These are phyloP conservation scores for Fusarium oxysporum DNA, from an alignment of 2,329 filamentous ascomycete genomes.

Conservation along the genomic window DNA sequence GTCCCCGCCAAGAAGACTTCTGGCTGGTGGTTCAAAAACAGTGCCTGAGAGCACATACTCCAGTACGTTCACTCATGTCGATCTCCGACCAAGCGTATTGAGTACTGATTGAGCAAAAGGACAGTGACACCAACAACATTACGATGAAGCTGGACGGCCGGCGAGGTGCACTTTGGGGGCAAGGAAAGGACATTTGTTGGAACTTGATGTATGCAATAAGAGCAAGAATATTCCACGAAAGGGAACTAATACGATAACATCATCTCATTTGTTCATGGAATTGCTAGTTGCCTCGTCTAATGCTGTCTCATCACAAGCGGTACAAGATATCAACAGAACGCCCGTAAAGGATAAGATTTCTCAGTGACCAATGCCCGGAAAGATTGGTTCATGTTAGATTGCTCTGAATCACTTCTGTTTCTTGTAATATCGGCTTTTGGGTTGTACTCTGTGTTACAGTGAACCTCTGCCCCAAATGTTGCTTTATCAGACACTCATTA, in stretches of 20 bases:
- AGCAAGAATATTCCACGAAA: not conserved
- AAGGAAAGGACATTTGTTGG: conserved; percentile 8
- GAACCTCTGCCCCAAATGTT: not conserved
- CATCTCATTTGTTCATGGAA: not conserved
- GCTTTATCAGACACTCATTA: not conserved
- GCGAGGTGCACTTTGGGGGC: not conserved
- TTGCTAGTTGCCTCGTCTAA: not conserved
- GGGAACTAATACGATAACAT: not conserved
- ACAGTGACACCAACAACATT: not conserved
- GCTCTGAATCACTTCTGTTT: not conserved
- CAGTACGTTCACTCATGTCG: not conserved
- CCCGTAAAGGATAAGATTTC: not conserved
- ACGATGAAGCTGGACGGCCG: not conserved
- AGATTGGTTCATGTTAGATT: not conserved
- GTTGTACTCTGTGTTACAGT: not conserved
- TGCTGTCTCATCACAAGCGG: not conserved
- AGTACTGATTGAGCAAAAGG: not conserved
- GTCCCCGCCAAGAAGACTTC: conserved; percentile 11
- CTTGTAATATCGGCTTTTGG: not conserved
- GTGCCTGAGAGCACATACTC: conserved; percentile 2
- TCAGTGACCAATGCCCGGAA: not conserved
- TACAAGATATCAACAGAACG: not conserved
- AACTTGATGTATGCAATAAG: conserved; percentile 1
- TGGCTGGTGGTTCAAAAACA: conserved; percentile 38
- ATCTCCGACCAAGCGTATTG: not conserved